phyloP scores from a whole-genome alignment of 768 basidiomycete species.

The Rossbeevera mucosa region DNA sequence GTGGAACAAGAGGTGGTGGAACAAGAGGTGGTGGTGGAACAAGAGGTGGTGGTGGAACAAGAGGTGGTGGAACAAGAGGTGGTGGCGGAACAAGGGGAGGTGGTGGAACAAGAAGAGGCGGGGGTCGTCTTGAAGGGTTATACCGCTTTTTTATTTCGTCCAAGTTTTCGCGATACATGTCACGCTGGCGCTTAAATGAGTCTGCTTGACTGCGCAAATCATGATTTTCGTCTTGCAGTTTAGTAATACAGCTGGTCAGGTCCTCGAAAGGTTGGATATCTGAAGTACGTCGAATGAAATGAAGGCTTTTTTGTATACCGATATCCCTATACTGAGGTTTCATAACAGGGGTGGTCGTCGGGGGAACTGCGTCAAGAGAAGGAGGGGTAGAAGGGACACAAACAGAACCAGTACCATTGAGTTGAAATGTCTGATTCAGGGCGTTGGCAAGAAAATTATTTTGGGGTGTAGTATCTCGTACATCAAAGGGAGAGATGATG shows the following conservation, averaged over 20 bases:
- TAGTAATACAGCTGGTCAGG: conserved; percentile 11
- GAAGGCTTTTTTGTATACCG: conserved; percentile 22
- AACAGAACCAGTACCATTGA: conserved; percentile 16
- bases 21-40: background rate
- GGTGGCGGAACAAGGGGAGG: background rate
- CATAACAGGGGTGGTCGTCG: background rate
- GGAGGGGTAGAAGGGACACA: conserved; percentile 6
- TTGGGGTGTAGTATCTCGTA: background rate
- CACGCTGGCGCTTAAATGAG: conserved; percentile 4
- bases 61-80: background rate
- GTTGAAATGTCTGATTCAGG: conserved; percentile 27
- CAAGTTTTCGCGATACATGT: conserved; percentile 4
- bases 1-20: background rate
- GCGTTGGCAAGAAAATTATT: conserved; percentile 20
- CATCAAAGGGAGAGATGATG: background rate
- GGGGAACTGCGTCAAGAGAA: background rate
- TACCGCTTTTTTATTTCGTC: conserved; percentile 13
- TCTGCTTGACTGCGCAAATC: conserved; percentile 10
- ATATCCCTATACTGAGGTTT: conserved; percentile 16
- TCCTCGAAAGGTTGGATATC: conserved; percentile 2
- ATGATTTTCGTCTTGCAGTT: conserved; percentile 16
- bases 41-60: background rate
- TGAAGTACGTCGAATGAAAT: conserved; percentile 17
- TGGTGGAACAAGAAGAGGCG: background rate
- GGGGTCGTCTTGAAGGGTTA: background rate